Evolutionary conservation across 2,329 filamentous ascomycete genomes (phyloP).

Genomic region (Cordyceps javanica): DNA sequence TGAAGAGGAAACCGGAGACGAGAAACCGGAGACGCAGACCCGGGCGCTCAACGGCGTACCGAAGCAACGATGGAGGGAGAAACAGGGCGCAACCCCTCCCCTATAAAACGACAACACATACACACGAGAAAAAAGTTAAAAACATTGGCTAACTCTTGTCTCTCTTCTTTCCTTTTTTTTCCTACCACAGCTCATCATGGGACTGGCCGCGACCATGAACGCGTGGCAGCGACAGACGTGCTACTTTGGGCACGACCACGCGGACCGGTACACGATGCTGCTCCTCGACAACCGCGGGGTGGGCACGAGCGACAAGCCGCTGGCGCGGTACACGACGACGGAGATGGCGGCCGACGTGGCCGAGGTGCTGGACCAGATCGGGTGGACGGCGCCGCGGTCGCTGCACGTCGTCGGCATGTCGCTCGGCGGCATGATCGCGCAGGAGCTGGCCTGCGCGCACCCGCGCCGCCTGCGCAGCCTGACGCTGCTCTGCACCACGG

Average conservation of each 20-base stretch:
- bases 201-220: conserved; percentile 61
- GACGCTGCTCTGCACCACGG: conserved; percentile 56
- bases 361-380: conserved; percentile 63
- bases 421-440: conserved; percentile 88
- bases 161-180: no score
- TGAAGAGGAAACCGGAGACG: neutral
- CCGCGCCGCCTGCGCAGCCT: conserved; percentile 50
- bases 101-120: no score
- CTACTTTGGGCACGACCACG: conserved; percentile 69
- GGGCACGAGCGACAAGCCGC: conserved; percentile 71
- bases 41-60: no score
- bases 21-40: no score
- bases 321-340: conserved; percentile 70
- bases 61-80: no score
- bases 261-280: conserved; percentile 63
- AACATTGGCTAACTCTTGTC: neutral
- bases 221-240: conserved; percentile 80
- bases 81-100: no score
- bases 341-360: conserved; percentile 77
- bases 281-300: conserved; percentile 82
- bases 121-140: neutral
- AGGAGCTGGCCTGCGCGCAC: conserved; percentile 61
- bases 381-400: conserved; percentile 52
- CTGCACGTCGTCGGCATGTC: conserved; percentile 71
- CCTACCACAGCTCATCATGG: conserved; percentile 75